Base-by-base conservation (phyloP, 352 stramenopile species). In the Globisporangium cystogenes region DNA sequence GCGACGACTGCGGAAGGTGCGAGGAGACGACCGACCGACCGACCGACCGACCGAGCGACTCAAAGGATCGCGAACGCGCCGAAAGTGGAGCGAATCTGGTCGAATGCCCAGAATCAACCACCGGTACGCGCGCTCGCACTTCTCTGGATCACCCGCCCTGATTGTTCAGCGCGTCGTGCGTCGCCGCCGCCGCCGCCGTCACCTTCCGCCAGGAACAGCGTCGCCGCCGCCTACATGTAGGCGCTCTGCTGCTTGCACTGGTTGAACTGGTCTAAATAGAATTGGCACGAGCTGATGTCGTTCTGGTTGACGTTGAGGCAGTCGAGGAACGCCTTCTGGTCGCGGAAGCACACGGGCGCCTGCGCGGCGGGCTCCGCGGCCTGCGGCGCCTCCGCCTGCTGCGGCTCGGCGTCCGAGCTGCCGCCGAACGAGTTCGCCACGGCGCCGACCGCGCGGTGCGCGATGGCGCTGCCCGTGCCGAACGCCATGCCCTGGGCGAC, bases 401-500 rank as follows among this genome's bases (percentile, higher is more conserved):
- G 42, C 3, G 15, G 33, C 26, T 51, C 65, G 10, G 66, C 67
- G 27, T 86, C 73, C 51, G 70, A 80, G 48, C 36, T 42, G 36
- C 74, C 55, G 29, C 85, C 76, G 57, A 95, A 75, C 63, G 80
- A 89, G 56, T 70, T 68, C 16, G 75, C 80, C 27, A 87, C 83
- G 50, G 82, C 83, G 35, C 81, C 79, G n/a, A 93, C 85, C 5
- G 81, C 95, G 48, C 87, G 91, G 68, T 98, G 96, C 18, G 95
- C 96, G 57, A 99, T 97, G 33, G 94, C 93, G 51, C 86, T 98
- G 60, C 96, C 96, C 48, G 93, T 98, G 65, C 96, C 96, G 69
- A 99, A 99, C n/a, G 95, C 96, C 90, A 99, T 98, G 58, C 96
- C 96, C 74, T 98, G 87, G 23, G 90, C 93, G 60, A 99, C 96